Evolutionary conservation across 345 rosid genomes (phyloP).

Genomic region (Citrus glauca): DNA sequence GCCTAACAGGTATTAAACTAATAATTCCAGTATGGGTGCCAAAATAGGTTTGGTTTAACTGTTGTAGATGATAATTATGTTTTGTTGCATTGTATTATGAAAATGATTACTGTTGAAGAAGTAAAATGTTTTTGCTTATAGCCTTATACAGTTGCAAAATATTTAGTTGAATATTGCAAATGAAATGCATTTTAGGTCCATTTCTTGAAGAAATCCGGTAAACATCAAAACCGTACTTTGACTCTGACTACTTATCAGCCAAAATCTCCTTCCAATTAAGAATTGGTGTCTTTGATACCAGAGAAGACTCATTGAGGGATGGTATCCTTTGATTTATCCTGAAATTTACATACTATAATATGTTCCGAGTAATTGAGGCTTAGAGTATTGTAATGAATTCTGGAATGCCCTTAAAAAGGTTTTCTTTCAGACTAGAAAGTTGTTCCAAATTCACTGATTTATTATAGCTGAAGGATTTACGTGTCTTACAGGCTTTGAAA

Average conservation of each 20-base stretch:
- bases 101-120: not conserved
- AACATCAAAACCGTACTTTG: not conserved
- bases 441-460: not conserved
- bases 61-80: not conserved
- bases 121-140: not conserved
- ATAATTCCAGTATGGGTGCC: not conserved
- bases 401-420: not conserved
- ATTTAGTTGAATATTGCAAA: not conserved
- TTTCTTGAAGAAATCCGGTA: not conserved
- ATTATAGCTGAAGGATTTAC: not conserved
- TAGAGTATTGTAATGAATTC: not conserved
- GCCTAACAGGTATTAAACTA: conserved; percentile 48
- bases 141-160: not conserved
- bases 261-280: not conserved
- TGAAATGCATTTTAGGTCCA: not conserved
- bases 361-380: not conserved
- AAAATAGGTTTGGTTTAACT: not conserved
- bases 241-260: not conserved
- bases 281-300: not conserved
- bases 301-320: not conserved
- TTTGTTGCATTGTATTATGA: not conserved
- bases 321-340: not conserved
- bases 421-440: not conserved
- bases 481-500: not conserved
- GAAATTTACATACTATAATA: not conserved